phyloP scores from a whole-genome alignment of 2,329 filamentous ascomycete species.

The Ophiocordyceps camponoti-rufipedis region DNA sequence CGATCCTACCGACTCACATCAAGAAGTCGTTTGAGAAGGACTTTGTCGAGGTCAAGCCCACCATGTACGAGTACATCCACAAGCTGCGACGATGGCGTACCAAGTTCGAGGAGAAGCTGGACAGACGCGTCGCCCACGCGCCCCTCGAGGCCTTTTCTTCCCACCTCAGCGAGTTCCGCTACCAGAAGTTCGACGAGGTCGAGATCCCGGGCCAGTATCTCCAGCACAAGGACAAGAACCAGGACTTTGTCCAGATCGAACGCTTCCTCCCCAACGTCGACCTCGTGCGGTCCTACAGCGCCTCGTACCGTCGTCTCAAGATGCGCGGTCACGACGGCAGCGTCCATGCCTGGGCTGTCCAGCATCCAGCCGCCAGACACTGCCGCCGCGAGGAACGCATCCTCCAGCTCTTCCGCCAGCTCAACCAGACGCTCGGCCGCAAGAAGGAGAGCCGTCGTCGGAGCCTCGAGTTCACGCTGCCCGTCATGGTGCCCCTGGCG shows the following conservation, averaged over 20 bases:
- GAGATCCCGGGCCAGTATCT: conserved; percentile 95
- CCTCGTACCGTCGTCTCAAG: conserved; percentile 81
- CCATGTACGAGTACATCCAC: conserved; percentile 97
- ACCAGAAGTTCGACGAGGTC: conserved; percentile 96
- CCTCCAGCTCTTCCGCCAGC: conserved; percentile 87
- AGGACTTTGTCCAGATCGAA: conserved; percentile 94
- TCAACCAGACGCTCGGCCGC: conserved; percentile 80
- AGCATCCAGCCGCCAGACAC: conserved; percentile 83
- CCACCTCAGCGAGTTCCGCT: conserved; percentile 88
- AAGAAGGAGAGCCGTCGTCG: conserved; percentile 89
- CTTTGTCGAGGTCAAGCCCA: conserved; percentile 87
- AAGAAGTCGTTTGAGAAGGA: conserved; percentile 95
- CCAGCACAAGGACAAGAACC: conserved; percentile 96
- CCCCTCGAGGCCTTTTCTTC: conserved; percentile 76
- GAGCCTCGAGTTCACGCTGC: conserved; percentile 90
- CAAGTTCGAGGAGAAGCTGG: conserved; percentile 94
- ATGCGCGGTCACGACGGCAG: conserved; percentile 97
- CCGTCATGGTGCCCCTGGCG: conserved; percentile 86
- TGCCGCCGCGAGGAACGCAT: conserved; percentile 91
- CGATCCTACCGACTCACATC: conserved; percentile 85
- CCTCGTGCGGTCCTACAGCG: conserved; percentile 73
- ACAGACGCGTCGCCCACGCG: conserved; percentile 55
- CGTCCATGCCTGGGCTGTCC: conserved; percentile 89
- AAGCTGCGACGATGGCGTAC: conserved; percentile 92
- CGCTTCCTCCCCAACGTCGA: conserved; percentile 92